A percentile compares a stretch with the other conserved stretches of the same genome.
Conservation (phyloP, 2,329 filamentous ascomycete genomes). For the Aspergillus vadensis region DNA sequence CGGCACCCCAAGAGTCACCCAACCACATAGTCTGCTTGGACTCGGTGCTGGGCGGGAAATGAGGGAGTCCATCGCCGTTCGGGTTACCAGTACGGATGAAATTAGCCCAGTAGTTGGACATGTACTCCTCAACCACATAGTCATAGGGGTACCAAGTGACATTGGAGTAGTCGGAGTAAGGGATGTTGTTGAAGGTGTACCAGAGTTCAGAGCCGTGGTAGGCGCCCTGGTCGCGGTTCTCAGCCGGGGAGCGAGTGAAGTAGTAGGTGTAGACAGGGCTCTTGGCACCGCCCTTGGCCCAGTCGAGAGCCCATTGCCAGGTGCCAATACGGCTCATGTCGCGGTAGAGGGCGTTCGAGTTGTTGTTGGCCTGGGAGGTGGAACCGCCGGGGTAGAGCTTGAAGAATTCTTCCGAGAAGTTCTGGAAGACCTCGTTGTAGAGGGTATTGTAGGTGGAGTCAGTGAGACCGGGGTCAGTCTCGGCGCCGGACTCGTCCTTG, state of each 20-base stretch:
- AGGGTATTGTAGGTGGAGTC: constrained; percentile 19
- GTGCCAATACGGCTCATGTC: constrained; percentile 28
- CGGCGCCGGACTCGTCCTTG: constrained; percentile 28
- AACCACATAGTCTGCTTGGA: constrained; percentile 8
- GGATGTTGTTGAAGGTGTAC: constrained; percentile 37
- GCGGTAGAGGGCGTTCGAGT: constrained; percentile 27
- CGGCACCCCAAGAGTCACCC: neutral
- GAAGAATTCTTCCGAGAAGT: constrained; percentile 22
- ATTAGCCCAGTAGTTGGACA: constrained; percentile 35
- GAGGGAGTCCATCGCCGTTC: constrained; percentile 33
- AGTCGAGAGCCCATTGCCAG: constrained; percentile 30
- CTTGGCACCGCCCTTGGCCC: constrained; percentile 26
- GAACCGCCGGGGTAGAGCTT: constrained; percentile 28
- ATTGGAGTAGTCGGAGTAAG: constrained; percentile 24
- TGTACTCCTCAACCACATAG: constrained; percentile 28
- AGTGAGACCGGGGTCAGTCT: constrained; percentile 7
- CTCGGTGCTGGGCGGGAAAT: neutral
- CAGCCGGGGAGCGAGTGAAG: constrained; percentile 33
- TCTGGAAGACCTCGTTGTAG: constrained; percentile 24
- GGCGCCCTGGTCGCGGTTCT: constrained; percentile 24
- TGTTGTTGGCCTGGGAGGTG: constrained; percentile 20
- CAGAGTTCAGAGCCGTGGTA: constrained; percentile 36
- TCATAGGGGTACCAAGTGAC: constrained; percentile 32
- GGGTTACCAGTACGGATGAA: constrained; percentile 36
- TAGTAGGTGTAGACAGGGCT: constrained; percentile 34